phyloP scores from a whole-genome alignment of 192 early-diverging fungal genomes.

The Umbelopsis vinacea region DNA sequence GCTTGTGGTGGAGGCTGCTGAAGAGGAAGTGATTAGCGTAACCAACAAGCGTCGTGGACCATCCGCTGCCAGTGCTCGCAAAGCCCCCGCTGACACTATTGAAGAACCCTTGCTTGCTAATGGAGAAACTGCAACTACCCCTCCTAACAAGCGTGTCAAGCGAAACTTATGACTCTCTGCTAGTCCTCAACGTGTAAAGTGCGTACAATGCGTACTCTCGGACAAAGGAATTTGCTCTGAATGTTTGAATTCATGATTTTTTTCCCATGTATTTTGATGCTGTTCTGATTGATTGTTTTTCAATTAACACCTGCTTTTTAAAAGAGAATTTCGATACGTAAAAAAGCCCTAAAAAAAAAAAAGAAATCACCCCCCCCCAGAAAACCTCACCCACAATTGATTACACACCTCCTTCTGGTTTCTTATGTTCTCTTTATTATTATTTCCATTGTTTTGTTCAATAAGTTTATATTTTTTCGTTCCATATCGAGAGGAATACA shows the following conservation, averaged over 20 bases:
- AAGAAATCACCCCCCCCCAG: no score
- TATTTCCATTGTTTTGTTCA: no score
- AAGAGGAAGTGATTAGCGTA: slow-evolving; percentile 67
- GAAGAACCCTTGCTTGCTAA: background rate
- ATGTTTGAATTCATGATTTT: slow-evolving; percentile 4
- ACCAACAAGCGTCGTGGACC: slow-evolving; percentile 11
- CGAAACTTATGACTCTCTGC: slow-evolving; percentile 20
- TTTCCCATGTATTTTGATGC: background rate
- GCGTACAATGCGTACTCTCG: slow-evolving; percentile 12
- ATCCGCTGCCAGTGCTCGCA: slow-evolving; percentile 1
- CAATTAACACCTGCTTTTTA: background rate
- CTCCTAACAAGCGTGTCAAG: slow-evolving; percentile 18
- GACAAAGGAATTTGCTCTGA: slow-evolving; percentile 14
- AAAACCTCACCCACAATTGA: no score
- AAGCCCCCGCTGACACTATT: background rate
- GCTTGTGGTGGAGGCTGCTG: slow-evolving; percentile 81
- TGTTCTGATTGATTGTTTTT: background rate
- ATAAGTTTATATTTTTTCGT: no score
- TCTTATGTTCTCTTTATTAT: background rate
- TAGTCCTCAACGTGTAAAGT: slow-evolving; percentile 8
- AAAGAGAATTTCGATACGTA: no score
- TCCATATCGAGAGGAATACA: no score
- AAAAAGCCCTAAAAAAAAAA: no score
- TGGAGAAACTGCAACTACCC: slow-evolving; percentile 13
- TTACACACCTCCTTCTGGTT: no score